Evolutionary conservation across 352 stramenopile species (phyloP).

Genomic region (Globisporangium perplexum): DNA sequence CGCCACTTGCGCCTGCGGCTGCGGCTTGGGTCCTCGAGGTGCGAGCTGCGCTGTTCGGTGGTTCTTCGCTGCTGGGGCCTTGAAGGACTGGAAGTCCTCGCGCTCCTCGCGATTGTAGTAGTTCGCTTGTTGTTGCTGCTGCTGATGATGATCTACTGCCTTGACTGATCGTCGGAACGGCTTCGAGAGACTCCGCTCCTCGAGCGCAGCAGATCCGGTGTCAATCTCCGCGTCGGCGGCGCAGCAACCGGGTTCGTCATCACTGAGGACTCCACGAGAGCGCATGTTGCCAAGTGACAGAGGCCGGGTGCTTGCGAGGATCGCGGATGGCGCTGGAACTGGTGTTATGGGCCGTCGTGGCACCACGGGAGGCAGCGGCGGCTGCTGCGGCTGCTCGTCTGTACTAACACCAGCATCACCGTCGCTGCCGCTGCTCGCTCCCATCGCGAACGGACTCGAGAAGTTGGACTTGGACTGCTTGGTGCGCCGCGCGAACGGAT

Average conservation of each 20-base stretch:
- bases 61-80: slow-evolving; percentile 9
- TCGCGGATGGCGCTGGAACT: slow-evolving; percentile 3
- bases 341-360: slow-evolving; percentile 11
- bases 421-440: background rate
- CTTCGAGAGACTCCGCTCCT: background rate
- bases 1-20: slow-evolving; percentile 15
- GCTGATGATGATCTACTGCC: background rate
- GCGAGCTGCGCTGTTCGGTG: background rate
- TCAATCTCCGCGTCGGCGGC: background rate
- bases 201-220: background rate
- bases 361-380: slow-evolving; percentile 1
- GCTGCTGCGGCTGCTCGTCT: slow-evolving; percentile 4
- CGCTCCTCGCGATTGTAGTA: slow-evolving; percentile 5
- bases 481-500: slow-evolving; percentile 56
- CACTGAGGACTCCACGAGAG: background rate
- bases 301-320: slow-evolving; percentile 1
- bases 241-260: background rate
- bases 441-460: background rate
- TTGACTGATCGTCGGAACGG: slow-evolving; percentile 3
- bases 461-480: background rate
- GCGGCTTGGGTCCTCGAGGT: background rate
- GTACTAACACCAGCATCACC: slow-evolving; percentile 1
- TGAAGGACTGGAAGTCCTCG: slow-evolving; percentile 12
- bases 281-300: background rate
- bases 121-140: slow-evolving; percentile 1